Evolutionary conservation across 164 flowering plant genomes (phyloP).

Genomic region (Stephania yunnanensis): DNA sequence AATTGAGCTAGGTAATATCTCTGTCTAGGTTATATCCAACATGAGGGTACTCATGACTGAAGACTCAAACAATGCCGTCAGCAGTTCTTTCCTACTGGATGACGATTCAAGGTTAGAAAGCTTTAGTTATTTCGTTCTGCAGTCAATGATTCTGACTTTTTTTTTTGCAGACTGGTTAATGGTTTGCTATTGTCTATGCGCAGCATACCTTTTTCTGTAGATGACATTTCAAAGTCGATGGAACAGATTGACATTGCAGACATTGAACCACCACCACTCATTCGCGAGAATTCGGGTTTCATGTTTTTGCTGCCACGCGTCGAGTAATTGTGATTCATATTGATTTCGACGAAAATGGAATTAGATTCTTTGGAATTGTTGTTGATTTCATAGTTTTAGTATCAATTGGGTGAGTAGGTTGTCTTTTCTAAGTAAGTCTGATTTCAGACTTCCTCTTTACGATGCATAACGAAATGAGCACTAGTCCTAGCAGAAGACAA

Average conservation of each 20-base stretch:
- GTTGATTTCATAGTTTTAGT: neutral
- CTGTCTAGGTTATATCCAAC: constrained; percentile 47
- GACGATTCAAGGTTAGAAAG: constrained; percentile 56
- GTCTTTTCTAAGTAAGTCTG: no score
- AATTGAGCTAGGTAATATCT: constrained; percentile 10
- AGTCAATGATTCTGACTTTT: neutral
- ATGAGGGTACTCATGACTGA: constrained; percentile 71
- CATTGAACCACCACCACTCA: constrained; percentile 83
- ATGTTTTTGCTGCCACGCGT: constrained; percentile 75
- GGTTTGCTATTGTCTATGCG: constrained; percentile 14
- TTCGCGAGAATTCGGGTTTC: constrained; percentile 88
- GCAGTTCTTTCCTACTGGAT: constrained; percentile 61
- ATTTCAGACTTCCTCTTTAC: no score
- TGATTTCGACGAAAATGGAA: neutral
- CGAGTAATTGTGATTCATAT: constrained; percentile 23
- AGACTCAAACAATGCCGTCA: constrained; percentile 62
- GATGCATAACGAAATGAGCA: no score
- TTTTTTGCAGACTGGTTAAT: neutral
- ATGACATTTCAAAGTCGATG: constrained; percentile 95
- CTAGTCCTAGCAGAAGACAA: no score
- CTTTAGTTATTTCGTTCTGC: neutral
- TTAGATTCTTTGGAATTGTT: neutral
- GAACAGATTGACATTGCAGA: constrained; percentile 77
- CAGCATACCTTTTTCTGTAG: constrained; percentile 97
- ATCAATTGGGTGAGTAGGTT: no score